Evolutionary conservation across 2,329 filamentous ascomycete species (phyloP).

Genomic region (Thyridium curvatum): DNA sequence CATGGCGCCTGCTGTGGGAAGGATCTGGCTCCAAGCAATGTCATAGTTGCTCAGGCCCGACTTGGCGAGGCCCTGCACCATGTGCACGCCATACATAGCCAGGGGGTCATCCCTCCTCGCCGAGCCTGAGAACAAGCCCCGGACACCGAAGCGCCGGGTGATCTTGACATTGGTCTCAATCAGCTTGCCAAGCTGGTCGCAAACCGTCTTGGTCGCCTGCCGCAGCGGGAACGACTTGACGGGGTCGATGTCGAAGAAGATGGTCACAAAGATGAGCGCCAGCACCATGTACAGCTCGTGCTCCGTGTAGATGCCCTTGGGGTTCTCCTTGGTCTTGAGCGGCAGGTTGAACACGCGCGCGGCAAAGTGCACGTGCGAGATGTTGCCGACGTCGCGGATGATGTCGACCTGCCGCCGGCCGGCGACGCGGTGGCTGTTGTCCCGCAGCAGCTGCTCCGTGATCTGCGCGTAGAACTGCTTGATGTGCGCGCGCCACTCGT

Average conservation of each 20-base stretch:
- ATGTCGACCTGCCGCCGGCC: constrained; percentile 64
- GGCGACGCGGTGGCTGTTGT: constrained; percentile 58
- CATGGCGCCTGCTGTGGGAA: constrained; percentile 61
- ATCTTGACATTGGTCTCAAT: constrained; percentile 62
- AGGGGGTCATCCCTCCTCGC: constrained; percentile 47
- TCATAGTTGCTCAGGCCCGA: constrained; percentile 56
- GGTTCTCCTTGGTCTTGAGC: constrained; percentile 55
- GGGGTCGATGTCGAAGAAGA: constrained; percentile 62
- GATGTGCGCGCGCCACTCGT: constrained; percentile 55
- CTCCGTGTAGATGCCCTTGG: constrained; percentile 50
- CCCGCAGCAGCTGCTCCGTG: constrained; percentile 52
- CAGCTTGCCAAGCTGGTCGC: constrained; percentile 51
- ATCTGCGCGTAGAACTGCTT: constrained; percentile 62
- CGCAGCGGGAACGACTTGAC: constrained; percentile 60
- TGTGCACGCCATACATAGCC: constrained; percentile 55
- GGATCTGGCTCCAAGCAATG: constrained; percentile 63
- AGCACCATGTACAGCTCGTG: constrained; percentile 57
- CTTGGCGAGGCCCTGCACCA: constrained; percentile 60
- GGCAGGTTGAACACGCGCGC: constrained; percentile 59
- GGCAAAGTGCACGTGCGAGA: constrained; percentile 59
- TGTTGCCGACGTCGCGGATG: constrained; percentile 62
- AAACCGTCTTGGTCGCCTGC: constrained; percentile 49
- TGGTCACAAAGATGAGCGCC: constrained; percentile 56
- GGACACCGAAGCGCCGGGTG: constrained; percentile 33
- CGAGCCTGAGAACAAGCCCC: constrained; percentile 47